Conservation (phyloP, 164 flowering plant genomes). For the Echeveria elegans region DNA sequence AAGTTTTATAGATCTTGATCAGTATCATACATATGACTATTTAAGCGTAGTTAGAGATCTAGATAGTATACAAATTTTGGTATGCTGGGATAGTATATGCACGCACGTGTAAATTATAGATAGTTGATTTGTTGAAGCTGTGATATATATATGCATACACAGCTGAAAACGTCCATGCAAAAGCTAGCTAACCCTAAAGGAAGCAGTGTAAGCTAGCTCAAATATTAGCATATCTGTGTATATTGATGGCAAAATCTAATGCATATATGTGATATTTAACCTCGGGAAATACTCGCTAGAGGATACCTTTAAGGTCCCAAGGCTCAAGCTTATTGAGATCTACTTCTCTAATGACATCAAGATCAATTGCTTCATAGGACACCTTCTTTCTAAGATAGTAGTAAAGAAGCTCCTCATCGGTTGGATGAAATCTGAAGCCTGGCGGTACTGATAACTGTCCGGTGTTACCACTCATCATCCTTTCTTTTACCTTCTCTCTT, state of each 20-base stretch:
- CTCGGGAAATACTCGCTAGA: neutral
- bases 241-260: too few relatives aligned
- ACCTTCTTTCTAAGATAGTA: constrained; percentile 65
- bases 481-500: neutral
- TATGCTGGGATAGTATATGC: too few relatives aligned
- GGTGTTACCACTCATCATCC: constrained; percentile 14
- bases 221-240: too few relatives aligned
- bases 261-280: too few relatives aligned
- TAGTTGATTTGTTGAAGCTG: too few relatives aligned
- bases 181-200: neutral
- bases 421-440: constrained; percentile 77
- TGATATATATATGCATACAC: too few relatives aligned
- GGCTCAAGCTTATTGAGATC: constrained; percentile 76
- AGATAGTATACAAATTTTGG: too few relatives aligned
- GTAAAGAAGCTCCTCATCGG: constrained; percentile 67
- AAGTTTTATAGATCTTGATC: neutral
- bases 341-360: constrained; percentile 75
- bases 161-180: neutral
- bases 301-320: constrained; percentile 66
- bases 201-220: too few relatives aligned
- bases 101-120: too few relatives aligned
- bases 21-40: neutral
- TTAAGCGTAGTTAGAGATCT: neutral
- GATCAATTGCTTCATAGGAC: constrained; percentile 65
- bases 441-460: constrained; percentile 54